Base-by-base conservation (phyloP, 495 filamentous ascomycete species). In the Aspergillus sclerotioniger region DNA sequence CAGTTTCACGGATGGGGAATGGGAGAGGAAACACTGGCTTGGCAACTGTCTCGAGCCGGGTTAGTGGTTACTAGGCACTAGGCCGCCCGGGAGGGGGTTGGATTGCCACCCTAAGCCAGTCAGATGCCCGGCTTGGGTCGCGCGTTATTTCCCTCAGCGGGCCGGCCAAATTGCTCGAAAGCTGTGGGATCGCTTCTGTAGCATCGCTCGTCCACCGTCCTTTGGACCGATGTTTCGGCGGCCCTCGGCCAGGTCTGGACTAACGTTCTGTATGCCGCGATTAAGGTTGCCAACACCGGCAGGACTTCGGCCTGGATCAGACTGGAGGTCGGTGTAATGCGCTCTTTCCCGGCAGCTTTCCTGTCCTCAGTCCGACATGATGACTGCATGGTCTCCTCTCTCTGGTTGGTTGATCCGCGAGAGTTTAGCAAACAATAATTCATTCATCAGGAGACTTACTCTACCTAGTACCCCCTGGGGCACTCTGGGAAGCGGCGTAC, bases 281-380 rank as follows among this genome's bases (percentile, higher is more conserved):
- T 41, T 41, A 41, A 41, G 37, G 37, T 41, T 41, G 37, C 37
- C 47, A 50, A 16, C 20, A 32, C 31, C 25, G 47, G 47, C 47
- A 50, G 47, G 47, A 50, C 47, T 28, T 47, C 47, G 47, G 47
- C 5, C 47, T 5, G 47, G 6, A 8, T 32, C 8, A 32, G 25
- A 33, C 15, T 9, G 15, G 17, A 21, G 12, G 4, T 3, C 47
- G 1, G 13, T 32, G 10, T 13, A 5, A 25, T 19, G 28, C 20
- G 48, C 28, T 47, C 43, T 33, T 28, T 7, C 6, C 29, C 32
- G 43, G n/a, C 10, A 19, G 21, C 44, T 13, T 46, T 56, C 32
- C 54, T 41, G 43, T 37, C 54, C 54, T 41, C 20, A 13, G 13
- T 6, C 15, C 32, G 13, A 57, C 37, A 54, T 54, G 52, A 54